Base-by-base conservation (phyloP, 768 basidiomycete genomes). In the Saitozyma podzolica region DNA sequence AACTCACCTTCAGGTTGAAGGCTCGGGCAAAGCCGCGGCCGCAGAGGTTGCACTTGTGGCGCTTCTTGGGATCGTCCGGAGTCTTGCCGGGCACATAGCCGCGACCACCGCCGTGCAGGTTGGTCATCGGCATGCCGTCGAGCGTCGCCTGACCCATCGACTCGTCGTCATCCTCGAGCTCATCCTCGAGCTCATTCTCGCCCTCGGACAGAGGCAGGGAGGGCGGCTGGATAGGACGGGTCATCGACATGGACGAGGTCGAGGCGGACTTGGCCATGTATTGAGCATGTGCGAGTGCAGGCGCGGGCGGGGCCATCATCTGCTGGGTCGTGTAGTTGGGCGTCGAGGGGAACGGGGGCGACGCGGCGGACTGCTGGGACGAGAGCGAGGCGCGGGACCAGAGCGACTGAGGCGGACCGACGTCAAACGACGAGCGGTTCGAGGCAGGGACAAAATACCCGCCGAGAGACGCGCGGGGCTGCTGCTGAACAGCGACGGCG, bases 21-120 rank as follows among this genome's bases (percentile, higher is more conserved):
- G 92, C 92, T 37, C 93, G 84, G 10, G 92, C 93, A 70, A 97
- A 97, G 0, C 89, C 94, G 89, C 78, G 71, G 56, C 78, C 78
- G 51, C 78, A 79, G 56, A 75, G 61, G 13, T 62, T 61, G 59
- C 78, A 79, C 68, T 75, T 77, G 67, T 79, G 78, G 41, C 70
- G 58, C 61, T 79, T 79, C 68, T 76, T 76, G 3, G 78, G 78
- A 57, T 79, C 78, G 37, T 77, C 74, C 2, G 78, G 78, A 14
- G 78, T 79, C 56, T 77, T 65, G 56, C 78, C 78, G 10, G 78
- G 78, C 40, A 79, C 68, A 60, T 79, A 79, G 3, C 78, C 78
- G 40, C 78, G 67, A 54, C 78, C 78, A 41, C 78, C 78, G 16
- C 78, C 78, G 42, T 76, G 66, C 13, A 70, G 65, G 54, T 79